Conservation (phyloP, 768 basidiomycete species). For the Crassisporium funariophilum region DNA sequence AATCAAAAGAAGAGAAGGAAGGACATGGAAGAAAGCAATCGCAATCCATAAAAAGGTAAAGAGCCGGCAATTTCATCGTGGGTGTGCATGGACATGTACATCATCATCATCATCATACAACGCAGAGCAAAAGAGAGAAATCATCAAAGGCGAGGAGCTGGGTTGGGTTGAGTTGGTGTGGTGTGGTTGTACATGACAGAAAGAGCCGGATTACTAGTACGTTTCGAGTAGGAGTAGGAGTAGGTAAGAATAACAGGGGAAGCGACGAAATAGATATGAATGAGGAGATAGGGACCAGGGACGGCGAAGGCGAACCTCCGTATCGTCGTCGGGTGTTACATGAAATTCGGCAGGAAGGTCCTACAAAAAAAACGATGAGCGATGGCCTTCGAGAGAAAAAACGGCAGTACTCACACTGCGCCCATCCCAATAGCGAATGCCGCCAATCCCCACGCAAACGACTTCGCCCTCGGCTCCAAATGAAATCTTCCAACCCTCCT, state of each 20-base stretch:
- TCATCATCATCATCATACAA: neutral
- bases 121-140: no score
- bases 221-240: constrained; percentile 13
- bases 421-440: constrained; percentile 84
- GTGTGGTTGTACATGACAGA: constrained; percentile 15
- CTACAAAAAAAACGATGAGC: constrained; percentile 26
- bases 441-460: constrained; percentile 80
- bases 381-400: neutral
- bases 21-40: no score
- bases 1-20: neutral
- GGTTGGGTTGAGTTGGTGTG: no score
- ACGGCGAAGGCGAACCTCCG: neutral
- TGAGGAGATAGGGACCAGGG: no score
- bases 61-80: neutral
- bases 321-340: constrained; percentile 36
- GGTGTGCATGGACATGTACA: neutral
- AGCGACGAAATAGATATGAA: constrained; percentile 19
- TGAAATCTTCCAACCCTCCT: constrained; percentile 58
- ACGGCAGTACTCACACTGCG: constrained; percentile 64
- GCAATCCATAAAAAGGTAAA: constrained; percentile 3
- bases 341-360: constrained; percentile 63
- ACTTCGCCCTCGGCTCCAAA: constrained; percentile 69
- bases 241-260: constrained; percentile 16
- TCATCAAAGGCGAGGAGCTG: no score
- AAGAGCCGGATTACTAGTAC: constrained; percentile 18